Conservation (phyloP, 192 early-diverging fungal species). For the Coemansia sp. region DNA sequence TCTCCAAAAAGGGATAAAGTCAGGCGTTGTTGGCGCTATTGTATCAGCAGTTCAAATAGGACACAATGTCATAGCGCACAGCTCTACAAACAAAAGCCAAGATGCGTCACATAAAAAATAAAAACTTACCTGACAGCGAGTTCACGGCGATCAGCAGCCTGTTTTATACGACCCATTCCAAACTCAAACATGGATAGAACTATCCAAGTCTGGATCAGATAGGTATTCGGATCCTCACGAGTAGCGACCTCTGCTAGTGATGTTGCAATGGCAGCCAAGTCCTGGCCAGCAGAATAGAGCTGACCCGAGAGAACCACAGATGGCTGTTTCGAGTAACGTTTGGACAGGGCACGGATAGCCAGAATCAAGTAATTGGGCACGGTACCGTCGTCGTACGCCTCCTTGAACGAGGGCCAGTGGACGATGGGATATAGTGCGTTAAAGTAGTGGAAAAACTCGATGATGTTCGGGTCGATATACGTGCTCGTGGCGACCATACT, state of each 20-base stretch:
- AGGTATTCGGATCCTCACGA: constrained; percentile 57
- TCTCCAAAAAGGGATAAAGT: background rate
- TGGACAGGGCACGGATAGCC: constrained; percentile 56
- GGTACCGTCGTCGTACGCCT: constrained; percentile 58
- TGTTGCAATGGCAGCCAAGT: constrained; percentile 56
- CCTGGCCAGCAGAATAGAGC: constrained; percentile 54
- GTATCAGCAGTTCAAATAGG: background rate
- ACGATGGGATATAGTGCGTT: constrained; percentile 57
- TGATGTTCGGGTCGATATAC: constrained; percentile 54
- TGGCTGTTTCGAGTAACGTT: constrained; percentile 58
- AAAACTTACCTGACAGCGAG: constrained; percentile 52
- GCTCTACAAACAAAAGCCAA: background rate
- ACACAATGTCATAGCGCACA: constrained; percentile 7
- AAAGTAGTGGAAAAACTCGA: constrained; percentile 59
- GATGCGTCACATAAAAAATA: background rate
- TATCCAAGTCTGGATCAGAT: constrained; percentile 58
- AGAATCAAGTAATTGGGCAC: constrained; percentile 59
- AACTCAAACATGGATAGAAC: constrained; percentile 58
- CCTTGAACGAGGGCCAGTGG: constrained; percentile 58
- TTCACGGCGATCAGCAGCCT: constrained; percentile 56
- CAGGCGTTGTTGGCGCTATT: background rate
- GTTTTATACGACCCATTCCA: constrained; percentile 52
- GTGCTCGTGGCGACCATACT: background rate
- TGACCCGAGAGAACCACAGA: constrained; percentile 51
- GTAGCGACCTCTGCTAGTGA: constrained; percentile 57